Percentiles rank a stretch among this genome's conserved stretches.
These are phyloP conservation scores for Peziza echinospora DNA, from an alignment of 495 filamentous ascomycete genomes.

Conservation along the genomic window DNA sequence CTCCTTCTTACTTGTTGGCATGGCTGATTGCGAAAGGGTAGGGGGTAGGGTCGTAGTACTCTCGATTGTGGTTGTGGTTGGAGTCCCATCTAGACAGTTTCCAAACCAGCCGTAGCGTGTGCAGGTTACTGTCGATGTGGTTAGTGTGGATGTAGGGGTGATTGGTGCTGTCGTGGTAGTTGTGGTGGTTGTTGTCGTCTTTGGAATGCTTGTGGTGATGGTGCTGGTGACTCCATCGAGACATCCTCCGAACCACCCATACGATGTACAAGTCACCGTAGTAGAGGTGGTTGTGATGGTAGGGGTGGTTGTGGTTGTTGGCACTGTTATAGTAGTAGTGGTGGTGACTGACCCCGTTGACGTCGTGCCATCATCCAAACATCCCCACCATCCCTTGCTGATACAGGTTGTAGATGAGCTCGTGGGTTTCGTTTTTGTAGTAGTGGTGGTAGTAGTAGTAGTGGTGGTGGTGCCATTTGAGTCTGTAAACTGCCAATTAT, in stretches of 20 bases:
- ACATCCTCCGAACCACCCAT: constrained; percentile 39
- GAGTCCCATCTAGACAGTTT: constrained; percentile 32
- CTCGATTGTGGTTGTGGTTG: constrained; percentile 13
- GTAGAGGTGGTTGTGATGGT: constrained; percentile 15
- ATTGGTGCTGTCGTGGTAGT: constrained; percentile 16
- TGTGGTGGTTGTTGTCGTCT: constrained; percentile 22
- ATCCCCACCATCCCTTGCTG: constrained; percentile 52
- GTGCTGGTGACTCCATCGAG: constrained; percentile 25
- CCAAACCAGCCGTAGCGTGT: constrained; percentile 35
- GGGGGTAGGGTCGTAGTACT: not conserved
- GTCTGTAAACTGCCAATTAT: constrained; percentile 79
- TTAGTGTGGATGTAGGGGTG: constrained; percentile 19
- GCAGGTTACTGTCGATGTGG: constrained; percentile 17
- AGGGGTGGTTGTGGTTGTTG: constrained; percentile 20
- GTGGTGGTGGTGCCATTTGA: constrained; percentile 59
- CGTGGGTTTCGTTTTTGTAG: constrained; percentile 26
- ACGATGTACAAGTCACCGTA: constrained; percentile 26
- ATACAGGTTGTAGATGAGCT: constrained; percentile 36
- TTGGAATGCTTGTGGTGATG: constrained; percentile 15
- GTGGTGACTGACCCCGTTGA: constrained; percentile 22
- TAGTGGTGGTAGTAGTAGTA: constrained; percentile 26
- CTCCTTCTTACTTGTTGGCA: constrained; percentile 21
- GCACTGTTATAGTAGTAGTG: constrained; percentile 9
- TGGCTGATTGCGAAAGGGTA: not conserved
- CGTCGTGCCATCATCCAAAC: constrained; percentile 33